Percentiles rank a stretch among this genome's conserved stretches.
Conservation (phyloP, 1,139 yeast genomes). For the Zygosaccharomyces sapae region DNA sequence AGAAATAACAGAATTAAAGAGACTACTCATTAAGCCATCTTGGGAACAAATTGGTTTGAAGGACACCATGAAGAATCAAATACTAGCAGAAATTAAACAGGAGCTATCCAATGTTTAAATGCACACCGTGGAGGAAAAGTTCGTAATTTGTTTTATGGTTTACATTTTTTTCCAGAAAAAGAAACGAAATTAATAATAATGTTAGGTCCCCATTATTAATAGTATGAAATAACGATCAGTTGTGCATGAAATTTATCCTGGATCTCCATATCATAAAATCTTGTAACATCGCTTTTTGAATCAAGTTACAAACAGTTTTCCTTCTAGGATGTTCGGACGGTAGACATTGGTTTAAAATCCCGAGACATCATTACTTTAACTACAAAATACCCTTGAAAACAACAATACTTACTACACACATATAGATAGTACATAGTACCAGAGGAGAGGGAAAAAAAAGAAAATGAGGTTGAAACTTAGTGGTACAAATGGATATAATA, state of each 20-base stretch:
- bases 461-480: slow-evolving; percentile 32
- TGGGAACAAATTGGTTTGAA: background rate
- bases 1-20: slow-evolving; percentile 8
- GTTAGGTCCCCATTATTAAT: background rate
- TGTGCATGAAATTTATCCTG: background rate
- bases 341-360: no score
- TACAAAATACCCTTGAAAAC: background rate
- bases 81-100: background rate
- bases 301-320: no score
- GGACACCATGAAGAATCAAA: background rate
- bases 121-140: background rate
- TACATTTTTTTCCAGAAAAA: no score
- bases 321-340: no score
- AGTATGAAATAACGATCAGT: background rate
- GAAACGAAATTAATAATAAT: no score
- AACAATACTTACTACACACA: background rate
- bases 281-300: no score
- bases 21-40: background rate
- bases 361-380: no score
- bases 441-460: background rate
- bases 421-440: background rate
- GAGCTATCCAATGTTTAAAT: background rate
- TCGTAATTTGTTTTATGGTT: no score
- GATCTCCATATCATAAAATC: background rate
- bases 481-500: slow-evolving; percentile 17